Base-by-base conservation (phyloP, 129 eudicot genomes). In the Silybum marianum region DNA sequence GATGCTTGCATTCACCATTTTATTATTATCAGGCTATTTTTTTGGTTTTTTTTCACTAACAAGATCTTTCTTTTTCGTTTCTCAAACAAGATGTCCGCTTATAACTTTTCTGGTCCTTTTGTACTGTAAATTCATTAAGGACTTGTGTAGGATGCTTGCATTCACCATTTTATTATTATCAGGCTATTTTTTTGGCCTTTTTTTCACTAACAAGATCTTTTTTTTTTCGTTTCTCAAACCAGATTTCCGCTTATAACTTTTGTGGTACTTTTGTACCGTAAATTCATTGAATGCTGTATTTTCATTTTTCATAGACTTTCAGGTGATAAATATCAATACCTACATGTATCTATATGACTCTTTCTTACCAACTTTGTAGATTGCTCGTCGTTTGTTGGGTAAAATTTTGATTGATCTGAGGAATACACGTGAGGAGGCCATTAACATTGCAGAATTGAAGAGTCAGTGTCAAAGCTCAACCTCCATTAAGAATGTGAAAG, bases 381-480 rank as follows among this genome's bases (percentile, higher is more conserved):
- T 95, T 88, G 97, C 98, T 80, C 88, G 99, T 34, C 97, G 97
- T 40, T 86, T 95, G 84, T 82, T 95, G 92, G 99, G 99, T 76
- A 95, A 95, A 78, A 88, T 95, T 42, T 75, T 95, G 87, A 95
- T 95, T 26, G 99, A 95, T 85, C 82, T 95, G 85, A 89, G 98
- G 85, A 95, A 95, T 82, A 95, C 99, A 78, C 95, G 97, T 11
- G 98, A 92, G 81, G 99, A 95, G 93, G 99, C 99, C 51, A 88
- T 91, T 54, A 89, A 88, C 84, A 92, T 95, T 54, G 97, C 99
- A 44, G 98, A 91, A 87, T 26, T 95, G 83, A 95, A 93, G 92
- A 84, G 89, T 85, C 84, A 73, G 76, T 90, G 89, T 32, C 97
- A 90, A 30, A 73, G 81, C 66, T 77, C 79, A 73, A 72, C 86